These are phyloP conservation scores for Phanerochaete carnosa DNA, from an alignment of 768 basidiomycete genomes.

Conservation along the genomic window DNA sequence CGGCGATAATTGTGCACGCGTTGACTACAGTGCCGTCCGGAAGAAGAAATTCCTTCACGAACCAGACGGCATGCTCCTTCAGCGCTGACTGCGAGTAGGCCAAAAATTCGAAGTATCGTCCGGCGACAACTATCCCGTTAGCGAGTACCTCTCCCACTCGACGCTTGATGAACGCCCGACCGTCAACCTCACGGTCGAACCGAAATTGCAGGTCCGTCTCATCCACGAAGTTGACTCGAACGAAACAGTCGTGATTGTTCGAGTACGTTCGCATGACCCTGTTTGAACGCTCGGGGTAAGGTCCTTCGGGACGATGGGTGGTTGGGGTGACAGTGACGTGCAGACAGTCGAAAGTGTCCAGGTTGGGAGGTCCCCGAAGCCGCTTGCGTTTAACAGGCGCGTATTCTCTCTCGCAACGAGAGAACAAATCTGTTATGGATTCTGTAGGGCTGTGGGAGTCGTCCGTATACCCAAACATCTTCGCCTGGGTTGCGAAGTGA, in stretches of 20 bases:
- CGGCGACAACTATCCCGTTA: constrained; percentile 50
- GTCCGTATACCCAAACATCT: constrained; percentile 20
- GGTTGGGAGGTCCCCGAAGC: not conserved
- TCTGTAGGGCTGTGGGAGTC: constrained; percentile 2
- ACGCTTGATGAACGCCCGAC: constrained; percentile 41
- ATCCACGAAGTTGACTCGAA: constrained; percentile 62
- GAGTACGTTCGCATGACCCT: constrained; percentile 54
- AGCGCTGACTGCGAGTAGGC: constrained; percentile 75
- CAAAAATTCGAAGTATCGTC: constrained; percentile 55
- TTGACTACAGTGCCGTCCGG: constrained; percentile 22
- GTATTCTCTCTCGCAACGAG: constrained; percentile 27
- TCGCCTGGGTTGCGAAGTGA: constrained; percentile 30
- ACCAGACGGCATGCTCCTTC: constrained; percentile 58
- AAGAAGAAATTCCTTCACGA: constrained; percentile 53
- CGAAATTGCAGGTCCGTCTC: constrained; percentile 52
- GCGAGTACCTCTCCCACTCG: constrained; percentile 45
- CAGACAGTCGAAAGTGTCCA: constrained; percentile 40
- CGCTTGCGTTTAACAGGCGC: constrained; percentile 13
- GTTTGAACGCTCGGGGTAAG: constrained; percentile 58
- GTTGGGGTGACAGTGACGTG: constrained; percentile 56
- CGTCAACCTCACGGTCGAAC: constrained; percentile 55
- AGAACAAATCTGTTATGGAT: constrained; percentile 13
- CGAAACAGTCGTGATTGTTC: constrained; percentile 47
- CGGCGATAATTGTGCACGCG: constrained; percentile 48
- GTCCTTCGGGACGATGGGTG: constrained; percentile 47